These are phyloP conservation scores for Brassica balearica DNA, from an alignment of 441 rosid species.

Conservation along the genomic window DNA sequence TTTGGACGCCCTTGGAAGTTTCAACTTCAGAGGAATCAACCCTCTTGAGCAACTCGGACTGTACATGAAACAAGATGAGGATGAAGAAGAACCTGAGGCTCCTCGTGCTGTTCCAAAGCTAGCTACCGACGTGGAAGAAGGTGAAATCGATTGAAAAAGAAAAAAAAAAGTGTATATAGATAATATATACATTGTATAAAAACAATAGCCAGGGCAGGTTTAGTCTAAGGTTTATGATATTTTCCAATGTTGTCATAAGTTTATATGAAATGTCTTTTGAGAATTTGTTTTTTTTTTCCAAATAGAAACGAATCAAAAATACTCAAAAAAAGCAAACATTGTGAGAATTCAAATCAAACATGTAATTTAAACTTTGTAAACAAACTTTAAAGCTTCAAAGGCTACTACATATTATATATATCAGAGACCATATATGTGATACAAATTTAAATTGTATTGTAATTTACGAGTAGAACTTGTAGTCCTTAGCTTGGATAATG, in stretches of 20 bases:
- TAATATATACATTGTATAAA: constrained; percentile 34
- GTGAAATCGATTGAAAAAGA: constrained; percentile 43
- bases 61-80: constrained; percentile 76
- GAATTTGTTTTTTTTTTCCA: background rate
- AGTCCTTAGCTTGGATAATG: constrained; percentile 51
- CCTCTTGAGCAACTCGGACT: constrained; percentile 74
- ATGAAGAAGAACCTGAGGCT: constrained; percentile 74
- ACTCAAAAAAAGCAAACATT: background rate
- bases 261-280: background rate
- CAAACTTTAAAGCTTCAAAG: background rate
- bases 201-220: constrained; percentile 25
- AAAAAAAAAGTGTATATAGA: constrained; percentile 19
- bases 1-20: constrained; percentile 66
- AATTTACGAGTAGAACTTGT: constrained; percentile 56
- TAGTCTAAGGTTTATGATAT: background rate
- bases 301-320: background rate
- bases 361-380: constrained; percentile 10
- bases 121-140: constrained; percentile 47
- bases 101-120: constrained; percentile 41
- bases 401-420: background rate
- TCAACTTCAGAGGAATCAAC: constrained; percentile 63
- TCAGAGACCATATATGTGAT: constrained; percentile 5
- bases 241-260: constrained; percentile 1
- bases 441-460: background rate
- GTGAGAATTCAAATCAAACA: background rate